A percentile compares a stretch with the other conserved stretches of the same genome.
These are phyloP conservation scores for Sugiyamaella japonica DNA, from an alignment of 1,139 yeast genomes.

Conservation along the genomic window DNA sequence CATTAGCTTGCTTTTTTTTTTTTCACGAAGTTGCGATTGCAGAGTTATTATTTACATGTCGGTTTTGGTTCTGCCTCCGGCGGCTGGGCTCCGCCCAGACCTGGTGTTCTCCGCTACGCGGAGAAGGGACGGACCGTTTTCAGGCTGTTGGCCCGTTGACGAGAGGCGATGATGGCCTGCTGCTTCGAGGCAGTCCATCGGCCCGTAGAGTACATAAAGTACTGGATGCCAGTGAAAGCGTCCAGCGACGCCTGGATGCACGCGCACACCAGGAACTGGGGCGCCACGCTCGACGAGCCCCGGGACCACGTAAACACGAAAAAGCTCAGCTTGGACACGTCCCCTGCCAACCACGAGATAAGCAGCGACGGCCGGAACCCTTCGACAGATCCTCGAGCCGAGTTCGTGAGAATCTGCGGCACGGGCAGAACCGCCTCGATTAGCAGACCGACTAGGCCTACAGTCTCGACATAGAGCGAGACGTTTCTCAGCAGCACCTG, in stretches of 20 bases:
- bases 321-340: constrained; percentile 71
- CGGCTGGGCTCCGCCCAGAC: background rate
- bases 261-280: constrained; percentile 73
- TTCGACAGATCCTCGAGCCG: constrained; percentile 66
- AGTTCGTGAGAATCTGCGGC: constrained; percentile 78
- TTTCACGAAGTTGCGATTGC: background rate
- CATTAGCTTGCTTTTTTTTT: background rate
- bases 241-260: constrained; percentile 79
- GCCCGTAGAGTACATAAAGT: constrained; percentile 37
- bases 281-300: constrained; percentile 60
- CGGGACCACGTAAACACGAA: constrained; percentile 69
- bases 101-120: background rate
- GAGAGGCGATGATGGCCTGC: constrained; percentile 22
- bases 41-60: background rate
- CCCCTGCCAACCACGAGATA: constrained; percentile 88
- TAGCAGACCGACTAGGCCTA: constrained; percentile 73
- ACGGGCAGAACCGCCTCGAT: constrained; percentile 82
- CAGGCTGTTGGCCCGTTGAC: constrained; percentile 33
- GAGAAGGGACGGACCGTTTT: constrained; percentile 18
- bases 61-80: background rate
- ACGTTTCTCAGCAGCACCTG: constrained; percentile 49
- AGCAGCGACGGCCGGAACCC: constrained; percentile 76
- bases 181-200: constrained; percentile 27
- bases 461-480: constrained; percentile 51
- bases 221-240: constrained; percentile 73